Percentiles rank a stretch among this genome's conserved stretches.
These are phyloP conservation scores for Backusella macrospora DNA, from an alignment of 192 early-diverging fungal species.

Conservation along the genomic window DNA sequence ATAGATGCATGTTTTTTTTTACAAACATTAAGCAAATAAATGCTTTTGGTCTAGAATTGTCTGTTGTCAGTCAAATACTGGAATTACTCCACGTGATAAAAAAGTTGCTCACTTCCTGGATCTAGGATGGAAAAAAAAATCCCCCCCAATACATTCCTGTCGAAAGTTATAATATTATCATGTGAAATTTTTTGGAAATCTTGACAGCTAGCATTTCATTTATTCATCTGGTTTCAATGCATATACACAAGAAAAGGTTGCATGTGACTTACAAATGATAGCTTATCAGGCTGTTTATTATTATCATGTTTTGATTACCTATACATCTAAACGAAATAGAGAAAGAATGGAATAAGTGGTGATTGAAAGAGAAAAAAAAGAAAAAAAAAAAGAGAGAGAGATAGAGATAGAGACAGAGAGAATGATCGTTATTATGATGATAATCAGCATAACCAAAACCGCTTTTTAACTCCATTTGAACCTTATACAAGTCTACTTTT, in stretches of 20 bases:
- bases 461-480: too few relatives aligned
- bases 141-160: not conserved
- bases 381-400: not conserved
- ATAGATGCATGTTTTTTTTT: too few relatives aligned
- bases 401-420: not conserved
- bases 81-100: too few relatives aligned
- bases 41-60: too few relatives aligned
- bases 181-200: not conserved
- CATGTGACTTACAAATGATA: slow-evolving; percentile 10
- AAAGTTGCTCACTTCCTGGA: too few relatives aligned
- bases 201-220: not conserved
- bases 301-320: not conserved
- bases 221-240: slow-evolving; percentile 6
- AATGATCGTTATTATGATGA: not conserved
- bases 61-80: too few relatives aligned
- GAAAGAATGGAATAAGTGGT: too few relatives aligned
- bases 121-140: too few relatives aligned
- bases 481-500: too few relatives aligned
- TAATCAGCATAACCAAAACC: too few relatives aligned
- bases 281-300: not conserved
- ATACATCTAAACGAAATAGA: not conserved
- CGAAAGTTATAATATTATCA: not conserved
- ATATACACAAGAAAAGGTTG: not conserved
- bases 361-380: not conserved
- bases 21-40: too few relatives aligned